These are phyloP conservation scores for Mycena capillaripes DNA, from an alignment of 768 basidiomycete species.

Conservation along the genomic window DNA sequence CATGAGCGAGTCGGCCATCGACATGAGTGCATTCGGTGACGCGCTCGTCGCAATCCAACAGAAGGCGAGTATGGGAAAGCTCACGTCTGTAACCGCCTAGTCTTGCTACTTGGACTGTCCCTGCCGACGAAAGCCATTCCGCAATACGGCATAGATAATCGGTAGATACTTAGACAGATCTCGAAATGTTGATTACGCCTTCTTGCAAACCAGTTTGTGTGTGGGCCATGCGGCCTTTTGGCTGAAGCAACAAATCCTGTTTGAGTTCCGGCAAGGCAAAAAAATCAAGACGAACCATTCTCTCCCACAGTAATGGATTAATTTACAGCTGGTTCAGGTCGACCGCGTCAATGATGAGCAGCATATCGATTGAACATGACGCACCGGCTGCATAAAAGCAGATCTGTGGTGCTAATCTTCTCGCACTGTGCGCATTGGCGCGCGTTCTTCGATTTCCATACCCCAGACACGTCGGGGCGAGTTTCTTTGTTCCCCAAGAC, in stretches of 20 bases:
- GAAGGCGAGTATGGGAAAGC: constrained; percentile 1
- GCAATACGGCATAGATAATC: neutral
- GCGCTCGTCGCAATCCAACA: constrained; percentile 25
- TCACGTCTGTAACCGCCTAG: neutral
- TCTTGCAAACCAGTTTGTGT: constrained; percentile 38
- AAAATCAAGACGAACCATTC: constrained; percentile 38
- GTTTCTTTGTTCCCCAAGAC: constrained; percentile 39
- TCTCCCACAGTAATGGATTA: constrained; percentile 39
- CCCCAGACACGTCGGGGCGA: constrained; percentile 31
- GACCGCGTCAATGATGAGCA: constrained; percentile 11
- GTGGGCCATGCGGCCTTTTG: constrained; percentile 35
- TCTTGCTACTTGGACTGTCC: neutral
- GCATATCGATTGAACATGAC: neutral
- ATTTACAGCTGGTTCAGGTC: constrained; percentile 30
- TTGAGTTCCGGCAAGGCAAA: neutral
- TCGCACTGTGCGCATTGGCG: constrained; percentile 41
- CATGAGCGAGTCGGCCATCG: constrained; percentile 33
- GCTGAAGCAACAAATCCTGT: constrained; percentile 7
- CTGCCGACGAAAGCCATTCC: too few species aligned
- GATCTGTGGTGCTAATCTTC: constrained; percentile 24
- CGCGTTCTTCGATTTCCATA: constrained; percentile 37
- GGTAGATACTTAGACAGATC: neutral
- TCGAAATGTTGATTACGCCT: neutral
- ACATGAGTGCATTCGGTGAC: constrained; percentile 29
- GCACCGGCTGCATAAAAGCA: constrained; percentile 19